These are phyloP conservation scores for Pharus latifolius DNA, from an alignment of 176 grass and related monocot genomes.

Conservation along the genomic window DNA sequence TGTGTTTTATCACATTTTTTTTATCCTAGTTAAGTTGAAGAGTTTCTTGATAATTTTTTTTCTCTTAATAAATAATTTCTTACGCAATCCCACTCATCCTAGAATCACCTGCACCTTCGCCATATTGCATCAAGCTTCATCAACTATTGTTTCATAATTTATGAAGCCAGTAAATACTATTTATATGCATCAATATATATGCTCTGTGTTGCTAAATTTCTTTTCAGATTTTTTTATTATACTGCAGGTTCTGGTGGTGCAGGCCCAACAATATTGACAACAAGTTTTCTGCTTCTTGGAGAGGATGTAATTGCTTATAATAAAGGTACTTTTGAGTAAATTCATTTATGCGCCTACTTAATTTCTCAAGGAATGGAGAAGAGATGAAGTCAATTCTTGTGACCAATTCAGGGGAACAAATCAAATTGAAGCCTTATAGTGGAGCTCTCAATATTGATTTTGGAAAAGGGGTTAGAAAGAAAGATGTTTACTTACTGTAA, in stretches of 20 bases:
- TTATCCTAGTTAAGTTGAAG: too few relatives aligned
- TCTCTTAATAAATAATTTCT: neutral
- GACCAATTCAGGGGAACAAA: constrained; percentile 64
- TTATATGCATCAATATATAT: neutral
- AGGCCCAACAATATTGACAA: constrained; percentile 81
- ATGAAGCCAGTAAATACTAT: neutral
- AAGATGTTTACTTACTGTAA: constrained; percentile 90
- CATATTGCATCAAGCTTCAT: neutral
- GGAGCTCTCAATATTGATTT: constrained; percentile 83
- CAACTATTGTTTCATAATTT: neutral
- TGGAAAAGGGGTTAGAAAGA: constrained; percentile 76
- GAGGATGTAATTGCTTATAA: constrained; percentile 97
- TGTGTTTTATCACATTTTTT: too few relatives aligned
- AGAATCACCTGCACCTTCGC: neutral
- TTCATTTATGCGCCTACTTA: neutral
- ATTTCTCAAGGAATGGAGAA: neutral
- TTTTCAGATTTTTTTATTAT: constrained; percentile 92
- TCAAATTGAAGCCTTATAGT: constrained; percentile 87
- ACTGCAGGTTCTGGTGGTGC: constrained; percentile 91
- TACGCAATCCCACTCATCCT: neutral
- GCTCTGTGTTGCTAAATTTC: constrained; percentile 35
- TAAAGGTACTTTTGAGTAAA: constrained; percentile 43
- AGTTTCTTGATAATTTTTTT: neutral
- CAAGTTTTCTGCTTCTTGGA: constrained; percentile 87
- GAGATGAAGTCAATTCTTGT: neutral